Base-by-base conservation (phyloP, 805 yeast genomes). In the Barnettozyma sp. region DNA sequence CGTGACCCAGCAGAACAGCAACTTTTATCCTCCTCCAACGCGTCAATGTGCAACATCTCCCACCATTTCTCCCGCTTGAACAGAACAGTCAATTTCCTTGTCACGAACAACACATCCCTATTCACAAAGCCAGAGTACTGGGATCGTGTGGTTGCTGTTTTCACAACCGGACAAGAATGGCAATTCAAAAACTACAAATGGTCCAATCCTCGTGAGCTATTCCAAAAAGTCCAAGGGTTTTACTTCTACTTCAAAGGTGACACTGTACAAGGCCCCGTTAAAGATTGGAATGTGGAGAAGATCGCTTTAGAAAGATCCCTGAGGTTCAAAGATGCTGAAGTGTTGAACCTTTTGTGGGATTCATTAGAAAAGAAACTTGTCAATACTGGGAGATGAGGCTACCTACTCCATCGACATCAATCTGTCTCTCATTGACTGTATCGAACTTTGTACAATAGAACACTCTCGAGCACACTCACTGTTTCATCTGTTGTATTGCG, bases 101-200 rank as follows among this genome's bases (percentile, higher is more conserved):
- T 92, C 37, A 97, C 88, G 22, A 94, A 85, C 55, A 82, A 84
- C 38, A 86, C 87, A 5, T 94, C 87, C 36, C 73, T 78, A 60
- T 82, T 82, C 61, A 79, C 83, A 17, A 90, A 88, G 56, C 94
- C 95, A 4, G 97, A 92, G 57, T 86, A 92, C 61, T 92, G 99
- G 99, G 94, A 86, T 54, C 73, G 98, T 40, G 97, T 92, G 1
- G 84, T 90, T 33, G 97, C 95, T 0, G 83, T 92, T 25, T 81
- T 92, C 63, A 90, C 96, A 13, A 90, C 97, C 9, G 99, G 99
- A 10, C 98, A 92, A 63, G 69, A 79, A 36, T 92, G 99, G 99
- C 99, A 92, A 62, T 85, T 92, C 62, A 76, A 83, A 53, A 75
- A 78, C 50, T 92, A 90, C 60, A 82, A 81, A 55, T 82, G 87